Base-by-base conservation (phyloP, 2,329 filamentous ascomycete genomes). In the Talaromyces sp. region DNA sequence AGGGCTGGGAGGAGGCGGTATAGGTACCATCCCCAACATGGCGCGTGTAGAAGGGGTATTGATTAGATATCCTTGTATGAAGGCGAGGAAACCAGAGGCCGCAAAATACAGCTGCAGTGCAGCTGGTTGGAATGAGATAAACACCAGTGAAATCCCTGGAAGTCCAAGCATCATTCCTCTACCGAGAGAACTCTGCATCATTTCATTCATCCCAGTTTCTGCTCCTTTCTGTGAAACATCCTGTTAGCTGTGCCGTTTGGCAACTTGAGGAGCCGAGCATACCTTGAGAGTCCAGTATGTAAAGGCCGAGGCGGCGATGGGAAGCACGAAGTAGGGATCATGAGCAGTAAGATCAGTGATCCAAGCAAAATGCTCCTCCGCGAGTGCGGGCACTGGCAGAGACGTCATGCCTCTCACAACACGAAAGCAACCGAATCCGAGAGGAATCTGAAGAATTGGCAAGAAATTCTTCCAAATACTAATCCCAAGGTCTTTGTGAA, bases 371-470 rank as follows among this genome's bases (percentile, higher is more conserved):
- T 90, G 88, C 32, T 89, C 90, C 1, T 77, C 78, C 67, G 90
- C 84, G 65, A 97, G 74, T 0, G 85, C 88, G 0, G 93, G 93
- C 5, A 97, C 91, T 3, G 93, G 93, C 54, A 97, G 77, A 24
- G 80, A 74, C 1, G 85, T 75, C 89, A 96, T 95, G 65, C 82
- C 87, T 57, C 85, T 83, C 64, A 95, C 74, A 52, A 93, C 79
- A 62, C 89, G 85, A 80, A 93, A 97, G 62, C 89, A 87, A 67
- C 92, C 91, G 73, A 86, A 91, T 62, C 88, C 89, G 64, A 96
- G 80, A 5, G 92, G 87, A 12, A 88, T 75, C 67, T 89, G 86
- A 64, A 89, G 73, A 64, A 89, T 73, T 8, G 85, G 85, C 10
- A 83, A 63, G 24, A 88, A 77, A 19, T 80, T 76, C 63, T 79